Base-by-base conservation (phyloP, 345 rosid genomes). In the Rhodamnia rubescens region DNA sequence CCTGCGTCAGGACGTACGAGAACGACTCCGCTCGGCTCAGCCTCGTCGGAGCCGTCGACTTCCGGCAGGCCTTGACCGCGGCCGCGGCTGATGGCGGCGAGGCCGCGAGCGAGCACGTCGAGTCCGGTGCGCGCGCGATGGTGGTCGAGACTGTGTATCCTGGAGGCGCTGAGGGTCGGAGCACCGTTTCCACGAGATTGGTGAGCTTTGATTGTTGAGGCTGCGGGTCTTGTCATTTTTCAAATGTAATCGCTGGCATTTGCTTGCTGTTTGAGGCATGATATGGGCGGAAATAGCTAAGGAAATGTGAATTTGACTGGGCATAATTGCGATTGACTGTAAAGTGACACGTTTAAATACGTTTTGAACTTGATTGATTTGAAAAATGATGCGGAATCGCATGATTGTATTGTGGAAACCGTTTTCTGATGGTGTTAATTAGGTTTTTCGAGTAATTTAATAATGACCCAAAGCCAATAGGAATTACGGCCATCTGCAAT, bases 21-120 rank as follows among this genome's bases (percentile, higher is more conserved):
- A 95, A 93, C 86, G 92, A 92, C 89, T 85, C 91, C 80, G 90
- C 94, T 87, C 94, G 93, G 27, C 92, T 97, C 36, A 92, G 92
- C 86, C 91, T 97, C n/a, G 93, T 97, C 53, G 98, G 97, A 44
- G 89, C 94, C 59, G 98, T 95, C 86, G 87, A 87, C 74, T 93
- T 92, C 89, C 93, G 92, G 52, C 99, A 95, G 86, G 98, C 98
- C 87, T 85, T 97, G 75, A 93, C 96, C 0, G 99, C 98, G 0
- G 98, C 98, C 29, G 98, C 99, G 0, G 95, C 98, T 8, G 99
- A 97, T 83, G 99, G 98, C 69, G 99, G 99, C 50, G 91, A 86
- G 86, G 92, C 96, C n/a, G 99, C 99, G 6, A 82, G 87, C 82
- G 96, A 95, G 8, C 98, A 95, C 51, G 85, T 95, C 8, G 88